Conservation (phyloP, 176 grass and related monocot species). For the Coix lacrymajobi region DNA sequence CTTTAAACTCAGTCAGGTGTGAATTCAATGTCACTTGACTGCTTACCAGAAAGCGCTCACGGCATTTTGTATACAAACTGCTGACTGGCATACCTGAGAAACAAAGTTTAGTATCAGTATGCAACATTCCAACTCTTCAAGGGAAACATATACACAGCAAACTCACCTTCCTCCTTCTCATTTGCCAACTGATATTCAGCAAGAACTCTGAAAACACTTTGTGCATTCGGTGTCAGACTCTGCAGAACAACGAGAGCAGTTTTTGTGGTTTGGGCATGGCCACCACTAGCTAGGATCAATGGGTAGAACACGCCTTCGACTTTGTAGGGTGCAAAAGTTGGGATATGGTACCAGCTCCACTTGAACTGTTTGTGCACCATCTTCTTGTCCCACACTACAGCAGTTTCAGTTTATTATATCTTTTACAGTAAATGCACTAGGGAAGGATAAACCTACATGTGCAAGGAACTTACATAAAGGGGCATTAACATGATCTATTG, state of each 20-base stretch:
- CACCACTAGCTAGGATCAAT: constrained; percentile 69
- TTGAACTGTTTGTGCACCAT: constrained; percentile 90
- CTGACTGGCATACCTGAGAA: constrained; percentile 80
- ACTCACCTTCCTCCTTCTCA: constrained; percentile 90
- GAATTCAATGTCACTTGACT: constrained; percentile 91
- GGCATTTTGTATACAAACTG: constrained; percentile 85
- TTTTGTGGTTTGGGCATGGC: constrained; percentile 84
- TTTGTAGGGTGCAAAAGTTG: constrained; percentile 83
- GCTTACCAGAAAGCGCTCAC: constrained; percentile 84
- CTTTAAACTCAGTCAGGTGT: constrained; percentile 95
- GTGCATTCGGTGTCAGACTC: constrained; percentile 94
- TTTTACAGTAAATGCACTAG: constrained; percentile 17
- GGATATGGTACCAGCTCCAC: constrained; percentile 89
- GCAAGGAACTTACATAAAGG: constrained; percentile 68
- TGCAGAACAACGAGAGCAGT: constrained; percentile 77
- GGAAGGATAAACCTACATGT: not conserved
- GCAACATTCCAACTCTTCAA: not conserved
- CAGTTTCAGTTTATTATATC: constrained; percentile 21
- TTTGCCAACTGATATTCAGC: constrained; percentile 82
- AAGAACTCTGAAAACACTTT: constrained; percentile 93
- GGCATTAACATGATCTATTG: constrained; percentile 88
- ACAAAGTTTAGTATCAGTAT: constrained; percentile 15
- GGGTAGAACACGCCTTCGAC: constrained; percentile 75
- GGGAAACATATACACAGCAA: not conserved
- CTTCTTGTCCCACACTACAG: constrained; percentile 98